These are phyloP conservation scores for Penicillium canariense DNA, from an alignment of 495 filamentous ascomycete species.

Conservation along the genomic window DNA sequence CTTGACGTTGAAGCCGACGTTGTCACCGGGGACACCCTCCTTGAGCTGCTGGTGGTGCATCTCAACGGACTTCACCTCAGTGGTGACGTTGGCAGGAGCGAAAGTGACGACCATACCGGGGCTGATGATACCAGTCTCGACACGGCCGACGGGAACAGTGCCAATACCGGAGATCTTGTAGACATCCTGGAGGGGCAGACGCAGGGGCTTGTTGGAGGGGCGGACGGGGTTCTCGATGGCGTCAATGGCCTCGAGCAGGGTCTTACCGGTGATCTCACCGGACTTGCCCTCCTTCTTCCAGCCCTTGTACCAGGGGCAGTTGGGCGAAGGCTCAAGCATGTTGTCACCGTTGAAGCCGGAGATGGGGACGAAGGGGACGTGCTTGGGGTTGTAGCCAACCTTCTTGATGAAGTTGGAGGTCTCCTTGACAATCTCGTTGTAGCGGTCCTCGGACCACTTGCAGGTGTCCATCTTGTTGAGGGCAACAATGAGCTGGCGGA, in stretches of 20 bases:
- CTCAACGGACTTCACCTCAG: conserved; percentile 99
- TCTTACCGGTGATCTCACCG: conserved; percentile 88
- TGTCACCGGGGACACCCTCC: conserved; percentile 97
- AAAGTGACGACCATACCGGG: conserved; percentile 89
- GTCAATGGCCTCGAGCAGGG: conserved; percentile 98
- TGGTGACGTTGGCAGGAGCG: conserved; percentile 97
- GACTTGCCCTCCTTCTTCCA: conserved; percentile 99
- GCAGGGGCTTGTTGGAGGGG: conserved; percentile 85
- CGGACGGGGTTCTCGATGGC: conserved; percentile 89
- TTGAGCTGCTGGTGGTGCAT: conserved; percentile 99
- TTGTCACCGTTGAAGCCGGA: conserved; percentile 99
- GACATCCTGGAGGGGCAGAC: conserved; percentile 99
- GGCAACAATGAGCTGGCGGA: conserved; percentile 99
- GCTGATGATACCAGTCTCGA: conserved; percentile 98
- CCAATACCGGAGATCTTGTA: conserved; percentile 99
- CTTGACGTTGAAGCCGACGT: conserved; percentile 99
- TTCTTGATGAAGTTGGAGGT: conserved; percentile 99
- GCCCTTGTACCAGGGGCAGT: conserved; percentile 99
- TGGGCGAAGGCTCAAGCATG: conserved; percentile 90
- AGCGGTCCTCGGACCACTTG: conserved; percentile 96
- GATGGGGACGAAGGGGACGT: conserved; percentile 97
- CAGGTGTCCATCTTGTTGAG: conserved; percentile 99
- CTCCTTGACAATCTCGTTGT: conserved; percentile 99
- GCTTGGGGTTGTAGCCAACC: conserved; percentile 99
- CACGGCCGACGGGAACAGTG: conserved; percentile 99